These are phyloP conservation scores for Erysimum cheiranthoides DNA, from an alignment of 345 rosid genomes.

Conservation along the genomic window DNA sequence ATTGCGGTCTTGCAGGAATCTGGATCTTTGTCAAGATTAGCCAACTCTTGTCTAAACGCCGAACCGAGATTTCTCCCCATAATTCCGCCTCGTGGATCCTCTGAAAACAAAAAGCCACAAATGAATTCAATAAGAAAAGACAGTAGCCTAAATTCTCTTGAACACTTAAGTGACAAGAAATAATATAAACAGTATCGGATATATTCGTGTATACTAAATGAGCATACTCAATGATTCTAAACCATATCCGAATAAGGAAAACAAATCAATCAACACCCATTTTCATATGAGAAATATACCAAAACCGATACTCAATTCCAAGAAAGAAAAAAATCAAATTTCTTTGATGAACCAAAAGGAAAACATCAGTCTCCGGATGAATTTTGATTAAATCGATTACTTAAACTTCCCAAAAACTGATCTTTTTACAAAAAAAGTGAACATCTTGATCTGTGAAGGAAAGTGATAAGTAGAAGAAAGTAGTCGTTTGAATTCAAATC, in stretches of 20 bases:
- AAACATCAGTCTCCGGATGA: background rate
- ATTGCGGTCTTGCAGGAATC: slow-evolving; percentile 79
- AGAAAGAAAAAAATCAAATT: background rate
- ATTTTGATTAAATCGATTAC: background rate
- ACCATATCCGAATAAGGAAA: slow-evolving; percentile 32
- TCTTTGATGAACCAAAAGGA: slow-evolving; percentile 4
- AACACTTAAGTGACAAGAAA: background rate
- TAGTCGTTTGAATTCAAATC: background rate
- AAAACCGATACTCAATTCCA: slow-evolving; percentile 13
- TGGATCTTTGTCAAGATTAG: slow-evolving; percentile 86
- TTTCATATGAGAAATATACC: background rate
- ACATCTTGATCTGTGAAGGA: slow-evolving; percentile 29
- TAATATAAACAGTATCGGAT: background rate
- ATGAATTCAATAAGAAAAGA: slow-evolving; percentile 24
- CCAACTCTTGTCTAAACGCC: slow-evolving; percentile 67
- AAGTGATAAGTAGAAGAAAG: slow-evolving; percentile 9
- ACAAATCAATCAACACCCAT: slow-evolving; percentile 21
- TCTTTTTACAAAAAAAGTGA: background rate
- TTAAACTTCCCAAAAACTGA: background rate
- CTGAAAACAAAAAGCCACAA: slow-evolving; percentile 22
- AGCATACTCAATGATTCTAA: slow-evolving; percentile 2
- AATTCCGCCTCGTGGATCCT: slow-evolving; percentile 40
- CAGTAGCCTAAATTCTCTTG: background rate
- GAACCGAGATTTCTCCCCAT: slow-evolving; percentile 85
- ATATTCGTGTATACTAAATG: background rate